Base-by-base conservation (phyloP, 1,284 basidiomycete genomes). In the Porogramme epimiltina region DNA sequence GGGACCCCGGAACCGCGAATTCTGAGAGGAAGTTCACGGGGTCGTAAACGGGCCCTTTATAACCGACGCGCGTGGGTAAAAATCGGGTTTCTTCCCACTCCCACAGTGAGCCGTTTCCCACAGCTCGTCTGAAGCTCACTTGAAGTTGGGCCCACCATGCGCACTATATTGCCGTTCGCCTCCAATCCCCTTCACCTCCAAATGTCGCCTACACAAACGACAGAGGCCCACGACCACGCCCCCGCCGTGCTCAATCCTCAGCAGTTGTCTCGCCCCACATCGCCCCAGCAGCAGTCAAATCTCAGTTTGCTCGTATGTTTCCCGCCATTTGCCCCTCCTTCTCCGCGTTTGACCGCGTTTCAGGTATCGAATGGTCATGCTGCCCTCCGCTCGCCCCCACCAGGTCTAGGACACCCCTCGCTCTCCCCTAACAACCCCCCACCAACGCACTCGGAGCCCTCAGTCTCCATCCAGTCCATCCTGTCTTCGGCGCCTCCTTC, bases 151-250 rank as follows among this genome's bases (percentile, higher is more conserved):
- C 63, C 66, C 66, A 64, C 61, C 63, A 69, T 69, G 68, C 67
- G 67, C 61, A 68, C 66, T 59, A 66, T 65, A 56, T 55, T 62
- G 58, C 61, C 67, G 53, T 66, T 64, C 62, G 62, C 74, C 65
- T 59, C 65, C 54, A 57, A 56, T 55, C 63, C 63, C 58, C 69
- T 68, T 65, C 71, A 68, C 63, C 66, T 69, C 64, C 68, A 72
- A 51, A 79, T 78, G 76, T 70, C 74, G 59, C 69, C 76, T 61
- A 66, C 71, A 23, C 63, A 70, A 37, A 69, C 68, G 3, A 56
- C 62, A 20, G 68, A 73, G 43, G 64, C 66, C 42, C 71, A 70
- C 46, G 69, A 69, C 42, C 70, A 67, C 52, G 53, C 62, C 50
- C 56, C 62, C 16, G 54, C 63, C 47, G 65, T 61, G 47, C 54